A percentile compares a stretch with the other conserved stretches of the same genome.
Conservation (phyloP, 306 rosid genomes). For the Carpinus viminea region DNA sequence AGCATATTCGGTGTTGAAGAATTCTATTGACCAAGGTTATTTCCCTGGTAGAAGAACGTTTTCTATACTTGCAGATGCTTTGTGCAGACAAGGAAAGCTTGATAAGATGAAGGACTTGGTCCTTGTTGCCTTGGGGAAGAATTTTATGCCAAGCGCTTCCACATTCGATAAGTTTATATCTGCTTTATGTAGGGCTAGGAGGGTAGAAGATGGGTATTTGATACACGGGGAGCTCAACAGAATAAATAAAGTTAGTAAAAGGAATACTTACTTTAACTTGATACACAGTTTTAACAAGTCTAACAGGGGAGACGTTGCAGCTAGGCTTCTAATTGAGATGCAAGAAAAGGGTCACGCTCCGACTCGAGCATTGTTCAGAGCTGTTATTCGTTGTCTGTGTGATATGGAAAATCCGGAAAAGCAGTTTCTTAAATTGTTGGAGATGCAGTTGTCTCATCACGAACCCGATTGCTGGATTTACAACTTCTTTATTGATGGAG, state of each 20-base stretch:
- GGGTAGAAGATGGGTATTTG: slow-evolving; percentile 61
- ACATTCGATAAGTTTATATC: slow-evolving; percentile 47
- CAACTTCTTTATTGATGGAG: slow-evolving; percentile 58
- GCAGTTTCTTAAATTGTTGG: slow-evolving; percentile 47
- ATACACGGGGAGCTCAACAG: slow-evolving; percentile 47
- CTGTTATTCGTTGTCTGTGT: slow-evolving; percentile 52
- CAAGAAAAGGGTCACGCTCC: slow-evolving; percentile 51
- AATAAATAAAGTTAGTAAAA: slow-evolving; percentile 25
- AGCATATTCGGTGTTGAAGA: slow-evolving; percentile 49
- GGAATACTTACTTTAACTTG: slow-evolving; percentile 48
- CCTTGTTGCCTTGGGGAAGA: slow-evolving; percentile 44
- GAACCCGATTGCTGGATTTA: slow-evolving; percentile 26
- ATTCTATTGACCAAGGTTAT: slow-evolving; percentile 40
- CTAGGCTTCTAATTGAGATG: slow-evolving; percentile 81
- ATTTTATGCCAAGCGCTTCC: slow-evolving; percentile 36
- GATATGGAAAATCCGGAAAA: slow-evolving; percentile 51
- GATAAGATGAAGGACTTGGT: slow-evolving; percentile 80
- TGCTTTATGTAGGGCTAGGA: slow-evolving; percentile 57
- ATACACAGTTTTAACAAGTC: slow-evolving; percentile 45
- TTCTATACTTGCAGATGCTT: slow-evolving; percentile 45
- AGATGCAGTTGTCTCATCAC: slow-evolving; percentile 47
- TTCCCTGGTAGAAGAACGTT: slow-evolving; percentile 55
- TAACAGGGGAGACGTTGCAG: slow-evolving; percentile 63
- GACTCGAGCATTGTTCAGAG: slow-evolving; percentile 28
- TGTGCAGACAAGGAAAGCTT: slow-evolving; percentile 56